Evolutionary conservation across 805 yeast genomes (phyloP).

Genomic region (Ogataea paradorogensis): DNA sequence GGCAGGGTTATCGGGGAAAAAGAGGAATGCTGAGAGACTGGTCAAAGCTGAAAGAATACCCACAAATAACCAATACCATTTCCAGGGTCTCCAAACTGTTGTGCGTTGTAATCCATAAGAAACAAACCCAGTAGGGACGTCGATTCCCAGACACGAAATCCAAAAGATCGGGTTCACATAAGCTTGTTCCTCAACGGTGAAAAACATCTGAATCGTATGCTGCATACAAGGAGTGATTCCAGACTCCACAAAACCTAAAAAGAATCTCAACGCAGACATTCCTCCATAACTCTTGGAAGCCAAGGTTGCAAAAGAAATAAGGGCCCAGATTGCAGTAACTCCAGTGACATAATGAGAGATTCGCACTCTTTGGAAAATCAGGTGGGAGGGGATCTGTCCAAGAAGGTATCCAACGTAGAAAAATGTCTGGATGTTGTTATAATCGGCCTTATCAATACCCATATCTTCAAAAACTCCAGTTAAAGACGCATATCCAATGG

Average conservation of each 20-base stretch:
- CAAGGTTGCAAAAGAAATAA: constrained; percentile 13
- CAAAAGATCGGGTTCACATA: constrained; percentile 51
- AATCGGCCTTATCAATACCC: constrained; percentile 39
- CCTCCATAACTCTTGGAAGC: constrained; percentile 28
- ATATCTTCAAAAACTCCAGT: constrained; percentile 47
- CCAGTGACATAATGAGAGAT: constrained; percentile 10
- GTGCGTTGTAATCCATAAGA: constrained; percentile 24
- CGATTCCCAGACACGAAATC: constrained; percentile 43
- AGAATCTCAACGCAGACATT: constrained; percentile 34
- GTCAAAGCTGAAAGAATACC: constrained; percentile 42
- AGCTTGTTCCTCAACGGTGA: constrained; percentile 40
- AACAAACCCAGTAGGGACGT: constrained; percentile 38
- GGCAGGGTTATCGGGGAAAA: constrained; percentile 59
- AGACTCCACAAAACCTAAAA: constrained; percentile 36
- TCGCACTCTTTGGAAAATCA: constrained; percentile 39
- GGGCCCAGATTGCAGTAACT: constrained; percentile 6
- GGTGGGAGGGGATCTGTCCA: constrained; percentile 44
- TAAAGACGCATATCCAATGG: constrained; percentile 46
- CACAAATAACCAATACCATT: constrained; percentile 50
- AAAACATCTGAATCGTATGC: constrained; percentile 38
- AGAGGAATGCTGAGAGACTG: constrained; percentile 32
- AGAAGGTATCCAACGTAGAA: constrained; percentile 48
- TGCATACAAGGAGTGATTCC: constrained; percentile 21
- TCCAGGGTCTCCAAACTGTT: constrained; percentile 39
- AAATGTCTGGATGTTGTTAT: constrained; percentile 44